phyloP scores from a whole-genome alignment of 2,329 filamentous ascomycete species.

The Cladosporium sp. region DNA sequence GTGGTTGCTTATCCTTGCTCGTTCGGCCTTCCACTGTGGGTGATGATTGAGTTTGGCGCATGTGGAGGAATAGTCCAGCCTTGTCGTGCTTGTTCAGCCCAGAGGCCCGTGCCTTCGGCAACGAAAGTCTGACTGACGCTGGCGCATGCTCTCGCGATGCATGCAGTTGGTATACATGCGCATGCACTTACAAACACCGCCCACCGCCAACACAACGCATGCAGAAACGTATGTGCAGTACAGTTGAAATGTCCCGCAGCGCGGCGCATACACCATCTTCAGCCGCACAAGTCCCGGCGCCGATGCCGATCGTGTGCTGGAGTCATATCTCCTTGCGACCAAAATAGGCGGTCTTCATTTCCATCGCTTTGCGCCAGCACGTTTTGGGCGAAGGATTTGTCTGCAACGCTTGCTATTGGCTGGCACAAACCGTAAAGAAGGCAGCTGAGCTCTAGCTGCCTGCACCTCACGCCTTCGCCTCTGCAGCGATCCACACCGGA shows the following conservation, averaged over 20 bases:
- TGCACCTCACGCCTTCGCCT: constrained; percentile 3
- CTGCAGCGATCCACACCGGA: not conserved
- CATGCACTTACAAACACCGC: not conserved
- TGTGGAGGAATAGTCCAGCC: not conserved
- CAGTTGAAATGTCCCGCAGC: no score
- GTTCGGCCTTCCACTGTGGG: not conserved
- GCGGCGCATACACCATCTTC: no score
- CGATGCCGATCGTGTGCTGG: not conserved
- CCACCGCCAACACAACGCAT: no score
- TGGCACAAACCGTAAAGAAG: not conserved
- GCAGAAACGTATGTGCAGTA: no score
- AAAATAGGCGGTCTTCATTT: not conserved
- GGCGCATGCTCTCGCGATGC: not conserved
- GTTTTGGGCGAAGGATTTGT: constrained; percentile 1
- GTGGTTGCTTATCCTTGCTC: no score
- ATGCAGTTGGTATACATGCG: not conserved
- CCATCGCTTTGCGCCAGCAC: not conserved
- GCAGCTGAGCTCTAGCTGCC: constrained; percentile 9
- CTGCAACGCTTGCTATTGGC: not conserved
- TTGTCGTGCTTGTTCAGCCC: not conserved
- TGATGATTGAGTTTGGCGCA: not conserved
- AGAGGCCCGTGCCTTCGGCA: not conserved
- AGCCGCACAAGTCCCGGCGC: not conserved
- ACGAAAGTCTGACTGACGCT: not conserved
- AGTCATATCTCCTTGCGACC: no score